Base-by-base conservation (phyloP, 345 rosid species). In the Diplotaxis tenuifolia region DNA sequence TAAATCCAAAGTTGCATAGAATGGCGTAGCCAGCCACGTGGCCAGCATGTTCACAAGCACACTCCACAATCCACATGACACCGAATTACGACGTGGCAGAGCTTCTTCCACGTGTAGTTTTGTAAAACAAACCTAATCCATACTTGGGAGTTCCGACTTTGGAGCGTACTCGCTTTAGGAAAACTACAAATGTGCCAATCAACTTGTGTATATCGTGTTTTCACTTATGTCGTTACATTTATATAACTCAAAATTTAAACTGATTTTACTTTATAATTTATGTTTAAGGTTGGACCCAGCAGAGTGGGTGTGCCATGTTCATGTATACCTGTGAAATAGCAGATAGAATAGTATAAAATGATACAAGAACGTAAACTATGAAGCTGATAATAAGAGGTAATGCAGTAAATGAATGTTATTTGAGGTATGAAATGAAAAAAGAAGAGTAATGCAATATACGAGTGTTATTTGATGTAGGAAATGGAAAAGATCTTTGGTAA, bases 151-250 rank as follows among this genome's bases (percentile, higher is more conserved):
- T 4, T 52, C 7, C 7, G 57, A 22, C 40, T 65, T 57, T 42
- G 65, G 71, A 65, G 5, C 31, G 9, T 73, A 29, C 52, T 45
- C 27, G 12, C 4, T 28, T 31, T 57, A 15, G 52, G 72, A 58
- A 74, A 74, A 16, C 1, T 66, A 64, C 77, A 66, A 31, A 20
- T 45, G 36, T 73, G 28, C 66, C 66, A 57, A 57, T 73, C 77
- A 65, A 15, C 42, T 65, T 49, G 45, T 40, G 49, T 20, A 42
- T 56, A 55, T 65, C 59, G 10, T 25, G 28, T 21, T 53, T 6
- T 50, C 58, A 52, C n/a, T n/a, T n/a, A n/a, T n/a, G n/a, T n/a
- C n/a, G n/a, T n/a, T n/a, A n/a, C n/a, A n/a, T n/a, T n/a, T n/a
- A n/a, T n/a, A n/a, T n/a, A n/a, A n/a, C n/a, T n/a, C n/a, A n/a